These are phyloP conservation scores for Russula ochroleuca DNA, from an alignment of 768 basidiomycete species.

Conservation along the genomic window DNA sequence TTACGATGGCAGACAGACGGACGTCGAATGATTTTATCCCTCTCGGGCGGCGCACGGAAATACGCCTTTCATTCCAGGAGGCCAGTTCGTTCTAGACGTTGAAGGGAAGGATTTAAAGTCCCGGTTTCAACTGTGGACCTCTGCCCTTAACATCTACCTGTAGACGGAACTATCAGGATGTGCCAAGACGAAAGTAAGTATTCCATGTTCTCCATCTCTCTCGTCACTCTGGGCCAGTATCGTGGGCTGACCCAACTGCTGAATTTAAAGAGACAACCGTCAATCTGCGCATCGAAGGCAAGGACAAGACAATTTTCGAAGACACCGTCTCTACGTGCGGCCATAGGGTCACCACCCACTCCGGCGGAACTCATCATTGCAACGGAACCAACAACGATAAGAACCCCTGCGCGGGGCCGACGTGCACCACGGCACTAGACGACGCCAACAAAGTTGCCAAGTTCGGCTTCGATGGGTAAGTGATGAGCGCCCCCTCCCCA, in stretches of 20 bases:
- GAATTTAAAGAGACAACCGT: neutral
- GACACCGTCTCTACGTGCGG: neutral
- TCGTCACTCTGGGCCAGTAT: no score
- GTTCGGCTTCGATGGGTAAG: slow-evolving; percentile 1
- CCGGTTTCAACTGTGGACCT: neutral
- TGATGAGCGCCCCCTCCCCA: neutral
- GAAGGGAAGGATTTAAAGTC: neutral
- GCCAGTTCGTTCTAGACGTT: neutral
- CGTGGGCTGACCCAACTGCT: neutral
- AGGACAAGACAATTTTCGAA: neutral
- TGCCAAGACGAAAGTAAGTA: neutral
- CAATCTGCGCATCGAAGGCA: slow-evolving; percentile 1
- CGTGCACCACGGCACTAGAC: slow-evolving; percentile 43
- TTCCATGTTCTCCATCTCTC: neutral
- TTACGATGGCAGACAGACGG: neutral
- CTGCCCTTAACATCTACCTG: neutral
- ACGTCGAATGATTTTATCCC: neutral
- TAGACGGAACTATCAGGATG: neutral
- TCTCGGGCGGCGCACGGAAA: neutral
- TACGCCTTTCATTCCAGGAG: neutral
- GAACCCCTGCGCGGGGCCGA: slow-evolving; percentile 39
- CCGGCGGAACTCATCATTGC: slow-evolving; percentile 41
- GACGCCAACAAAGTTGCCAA: slow-evolving; percentile 32
- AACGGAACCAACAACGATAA: slow-evolving; percentile 42
- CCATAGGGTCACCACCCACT: slow-evolving; percentile 34